Percentiles rank a stretch among this genome's conserved stretches.
These are phyloP conservation scores for Aureobasidium sp. DNA, from an alignment of 2,329 filamentous ascomycete species.

Conservation along the genomic window DNA sequence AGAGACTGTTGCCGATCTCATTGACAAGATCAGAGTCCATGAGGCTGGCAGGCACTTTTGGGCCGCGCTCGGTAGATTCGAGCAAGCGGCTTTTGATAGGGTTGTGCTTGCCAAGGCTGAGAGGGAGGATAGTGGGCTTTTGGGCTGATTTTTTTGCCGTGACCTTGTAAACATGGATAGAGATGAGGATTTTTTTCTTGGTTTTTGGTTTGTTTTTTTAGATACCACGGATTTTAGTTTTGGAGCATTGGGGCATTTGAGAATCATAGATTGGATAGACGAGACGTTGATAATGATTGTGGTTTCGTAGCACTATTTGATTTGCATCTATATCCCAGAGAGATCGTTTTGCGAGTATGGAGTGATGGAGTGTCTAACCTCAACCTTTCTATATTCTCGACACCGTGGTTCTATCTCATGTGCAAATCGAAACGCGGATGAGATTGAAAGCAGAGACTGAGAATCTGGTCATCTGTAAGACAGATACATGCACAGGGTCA, in stretches of 20 bases:
- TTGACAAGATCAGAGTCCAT: slow-evolving; percentile 78
- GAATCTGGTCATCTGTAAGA: not conserved
- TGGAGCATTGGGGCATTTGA: not conserved
- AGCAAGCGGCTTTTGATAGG: slow-evolving; percentile 76
- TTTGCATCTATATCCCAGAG: not conserved
- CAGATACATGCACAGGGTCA: not conserved
- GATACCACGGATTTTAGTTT: not conserved
- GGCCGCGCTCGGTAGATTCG: slow-evolving; percentile 76
- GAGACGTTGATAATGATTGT: not conserved
- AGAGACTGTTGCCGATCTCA: slow-evolving; percentile 65
- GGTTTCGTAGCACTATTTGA: not conserved
- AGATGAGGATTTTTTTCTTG: too few relatives aligned
- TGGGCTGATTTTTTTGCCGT: not conserved
- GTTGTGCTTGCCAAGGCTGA: slow-evolving; percentile 58
- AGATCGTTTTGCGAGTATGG: too few relatives aligned
- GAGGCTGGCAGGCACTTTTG: slow-evolving; percentile 93
- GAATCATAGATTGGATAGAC: not conserved
- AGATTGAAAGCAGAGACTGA: too few relatives aligned
- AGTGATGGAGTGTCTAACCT: too few relatives aligned
- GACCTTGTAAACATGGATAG: not conserved
- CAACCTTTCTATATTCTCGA: too few relatives aligned
- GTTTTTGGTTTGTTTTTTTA: not conserved
- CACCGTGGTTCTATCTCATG: too few relatives aligned
- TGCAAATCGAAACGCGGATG: too few relatives aligned
- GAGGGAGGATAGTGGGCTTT: slow-evolving; percentile 14